Base-by-base conservation (phyloP, 345 rosid species). In the Heritiera fomes region DNA sequence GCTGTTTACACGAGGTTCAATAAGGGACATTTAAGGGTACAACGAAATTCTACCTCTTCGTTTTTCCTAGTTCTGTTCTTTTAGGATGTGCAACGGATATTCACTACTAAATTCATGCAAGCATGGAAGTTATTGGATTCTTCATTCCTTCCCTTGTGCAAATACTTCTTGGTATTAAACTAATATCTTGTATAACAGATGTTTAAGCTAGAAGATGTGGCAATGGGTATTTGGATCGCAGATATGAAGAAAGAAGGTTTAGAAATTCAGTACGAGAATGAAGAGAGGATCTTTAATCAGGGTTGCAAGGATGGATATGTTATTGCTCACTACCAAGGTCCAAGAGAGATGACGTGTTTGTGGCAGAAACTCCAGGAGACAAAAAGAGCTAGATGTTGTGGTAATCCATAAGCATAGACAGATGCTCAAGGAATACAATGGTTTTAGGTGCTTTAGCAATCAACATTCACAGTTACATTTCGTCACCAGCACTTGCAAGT, bases 131-230 rank as follows among this genome's bases (percentile, higher is more conserved):
- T 71, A 38, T 41, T 23, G 34, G 45, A 12, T 40, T 73, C 66
- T 73, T 40, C 55, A 32, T 40, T 49, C 40, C 50, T 59, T 34
- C 45, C 18, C 46, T 50, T 32, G 18, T 28, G 40, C 66, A 28
- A n/a, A 20, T 40, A 55, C 10, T 46, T 62, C 63, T 58, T 17
- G 23, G 32, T 56, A 32, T 47, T 40, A 20, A 74, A 49, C 5
- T 7, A 64, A 56, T 23, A 20, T 18, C 49, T 58, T 18, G 34
- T 72, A 14, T 75, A 55, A 62, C 90, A 94, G 99, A 96, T 96
- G 95, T 96, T 94, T 80, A 92, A 96, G 91, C 92, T 96, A 70
- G 98, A 94, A 90, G 99, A 96, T 74, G 98, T 92, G 73, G 97
- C 97, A 3, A 94, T 96, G 99, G 98, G 98, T 61, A 92, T 96